A percentile compares a stretch with the other conserved stretches of the same genome.
Evolutionary conservation across 2,329 filamentous ascomycete genomes (phyloP).

Genomic region (Fusarium protoensiforme): DNA sequence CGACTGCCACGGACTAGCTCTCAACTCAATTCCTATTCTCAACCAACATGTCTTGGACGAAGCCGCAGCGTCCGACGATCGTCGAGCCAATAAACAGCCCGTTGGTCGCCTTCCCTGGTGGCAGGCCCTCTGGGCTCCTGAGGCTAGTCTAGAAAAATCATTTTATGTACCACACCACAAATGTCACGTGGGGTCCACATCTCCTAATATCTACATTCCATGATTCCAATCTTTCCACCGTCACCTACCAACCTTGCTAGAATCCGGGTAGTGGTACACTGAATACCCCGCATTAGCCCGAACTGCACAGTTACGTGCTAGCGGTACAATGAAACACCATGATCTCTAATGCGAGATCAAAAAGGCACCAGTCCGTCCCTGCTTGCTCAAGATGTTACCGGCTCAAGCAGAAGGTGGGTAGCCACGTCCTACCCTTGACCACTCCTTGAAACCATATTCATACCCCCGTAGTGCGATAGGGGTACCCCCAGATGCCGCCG

Average conservation of each 20-base stretch:
- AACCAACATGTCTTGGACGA: not conserved
- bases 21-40: constrained; percentile 8
- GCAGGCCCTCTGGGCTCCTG: not conserved
- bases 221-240: not conserved
- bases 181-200: not conserved
- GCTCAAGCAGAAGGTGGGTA: not conserved
- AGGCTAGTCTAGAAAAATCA: not conserved
- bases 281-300: not conserved
- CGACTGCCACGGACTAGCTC: constrained; percentile 34
- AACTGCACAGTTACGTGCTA: not conserved
- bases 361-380: constrained; percentile 7
- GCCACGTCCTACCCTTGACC: not conserved
- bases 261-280: not conserved
- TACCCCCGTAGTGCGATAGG: not conserved
- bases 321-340: not conserved
- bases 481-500: not conserved
- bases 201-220: not conserved
- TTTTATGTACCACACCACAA: no score
- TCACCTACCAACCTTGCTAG: not conserved
- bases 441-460: not conserved
- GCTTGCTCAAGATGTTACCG: constrained; percentile 24
- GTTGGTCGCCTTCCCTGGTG: constrained; percentile 38
- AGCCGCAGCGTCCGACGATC: not conserved
- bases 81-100: constrained; percentile 12
- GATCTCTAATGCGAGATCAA: not conserved